phyloP scores from a whole-genome alignment of 2,329 filamentous ascomycete species.

The Paracoccidioides brasiliensis region DNA sequence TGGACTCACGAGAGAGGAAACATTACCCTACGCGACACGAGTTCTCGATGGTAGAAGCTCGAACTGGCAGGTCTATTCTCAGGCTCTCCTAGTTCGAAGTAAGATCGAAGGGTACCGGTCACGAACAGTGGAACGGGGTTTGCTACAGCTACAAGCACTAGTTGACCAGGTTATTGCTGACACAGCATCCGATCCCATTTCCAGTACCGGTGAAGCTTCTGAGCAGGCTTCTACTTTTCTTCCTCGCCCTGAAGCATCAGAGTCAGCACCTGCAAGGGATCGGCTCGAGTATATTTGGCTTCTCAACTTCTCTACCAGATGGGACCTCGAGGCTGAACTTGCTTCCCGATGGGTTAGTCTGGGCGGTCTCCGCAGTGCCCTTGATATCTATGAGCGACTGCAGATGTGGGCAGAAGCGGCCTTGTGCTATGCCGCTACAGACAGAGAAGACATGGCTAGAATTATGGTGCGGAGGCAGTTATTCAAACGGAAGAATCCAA shows the following conservation, averaged over 20 bases:
- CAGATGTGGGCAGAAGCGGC: conserved; percentile 93
- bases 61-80: conserved; percentile 97
- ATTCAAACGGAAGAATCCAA: conserved; percentile 48
- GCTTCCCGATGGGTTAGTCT: conserved; percentile 84
- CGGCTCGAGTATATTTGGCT: conserved; percentile 74
- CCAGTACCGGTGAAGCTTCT: conserved; percentile 19
- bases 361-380: conserved; percentile 73
- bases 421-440: conserved; percentile 66
- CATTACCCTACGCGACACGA: conserved; percentile 76
- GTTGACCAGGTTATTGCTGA: conserved; percentile 92
- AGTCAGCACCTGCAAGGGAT: conserved; percentile 60
- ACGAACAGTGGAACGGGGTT: conserved; percentile 74
- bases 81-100: conserved; percentile 77
- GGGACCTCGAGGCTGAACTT: conserved; percentile 89
- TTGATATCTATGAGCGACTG: conserved; percentile 90
- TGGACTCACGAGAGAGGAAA: conserved; percentile 82
- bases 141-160: conserved; percentile 85
- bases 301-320: conserved; percentile 70
- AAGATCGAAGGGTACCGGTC: conserved; percentile 80
- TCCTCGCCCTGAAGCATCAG: conserved; percentile 57
- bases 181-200: conserved; percentile 40
- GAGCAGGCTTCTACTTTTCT: conserved; percentile 63
- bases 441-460: conserved; percentile 72
- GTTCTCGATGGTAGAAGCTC: conserved; percentile 80
- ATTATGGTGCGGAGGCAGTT: conserved; percentile 65